Base-by-base conservation (phyloP, 805 yeast species). In the Candida chauliodis region DNA sequence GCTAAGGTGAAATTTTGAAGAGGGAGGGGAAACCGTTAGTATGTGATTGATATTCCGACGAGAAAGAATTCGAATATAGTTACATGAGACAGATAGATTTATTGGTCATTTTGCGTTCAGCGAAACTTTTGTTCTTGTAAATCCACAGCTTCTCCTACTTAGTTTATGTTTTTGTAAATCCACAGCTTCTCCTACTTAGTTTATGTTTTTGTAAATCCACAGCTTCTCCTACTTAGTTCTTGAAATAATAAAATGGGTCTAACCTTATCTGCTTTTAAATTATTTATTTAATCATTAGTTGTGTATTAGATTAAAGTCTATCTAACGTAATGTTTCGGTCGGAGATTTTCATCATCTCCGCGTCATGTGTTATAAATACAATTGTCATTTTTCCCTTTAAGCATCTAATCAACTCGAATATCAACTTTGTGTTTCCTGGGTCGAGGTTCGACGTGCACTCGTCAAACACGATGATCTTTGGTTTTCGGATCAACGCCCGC, bases 391-490 rank as follows among this genome's bases (percentile, higher is more conserved):
- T 63, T 0, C 37, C 38, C 16, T 49, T 46, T 25, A 71, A 51
- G 11, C 63, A 56, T 2, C 52, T 48, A 0, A 91, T 63, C 41
- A 86, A 47, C 1, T 69, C 51, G 11, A 70, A 62, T n/a, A 93
- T 73, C 2, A 56, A 52, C 6, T 52, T 48, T 0, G 84, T 58
- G 46, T 81, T 84, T 14, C 68, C 73, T 0, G 81, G 68, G 55
- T 93, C 99, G 34, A 93, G 64, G 0, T 95, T 84, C 0, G 97
- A 81, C 0, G 98, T 89, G 49, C 90, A 82, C 55, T 93, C 99
- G 59, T 93, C 99, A 34, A 93, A 58, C 5, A 93, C 69, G n/a
- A 80, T 66, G 8, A 80, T 47, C 21, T 65, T 63, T 0, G 97
- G 93, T 15, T 71, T 65, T 25, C 90, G 61, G 4, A 90, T 41